phyloP scores from a whole-genome alignment of 345 rosid species.

The Syzygium aromaticum region DNA sequence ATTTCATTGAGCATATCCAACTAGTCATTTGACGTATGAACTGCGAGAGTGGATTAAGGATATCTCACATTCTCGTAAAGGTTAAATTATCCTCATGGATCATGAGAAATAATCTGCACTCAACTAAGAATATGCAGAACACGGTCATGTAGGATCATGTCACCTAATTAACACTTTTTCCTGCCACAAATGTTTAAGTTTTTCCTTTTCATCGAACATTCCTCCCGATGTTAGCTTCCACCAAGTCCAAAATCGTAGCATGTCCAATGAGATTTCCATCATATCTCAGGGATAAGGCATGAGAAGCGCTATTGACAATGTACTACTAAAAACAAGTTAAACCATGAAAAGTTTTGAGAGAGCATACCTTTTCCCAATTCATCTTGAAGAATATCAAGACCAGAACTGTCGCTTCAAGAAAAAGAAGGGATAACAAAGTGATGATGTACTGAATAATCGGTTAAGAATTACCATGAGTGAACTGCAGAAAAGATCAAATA shows the following conservation, averaged over 20 bases:
- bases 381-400: conserved; percentile 34
- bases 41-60: neutral
- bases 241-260: neutral
- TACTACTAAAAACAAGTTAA: neutral
- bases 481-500: neutral
- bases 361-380: conserved; percentile 35
- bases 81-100: neutral
- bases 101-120: neutral
- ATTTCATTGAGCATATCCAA: neutral
- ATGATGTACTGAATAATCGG: conserved; percentile 28
- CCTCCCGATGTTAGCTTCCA: neutral
- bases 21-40: neutral
- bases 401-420: conserved; percentile 24
- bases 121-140: neutral
- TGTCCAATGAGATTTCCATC: neutral
- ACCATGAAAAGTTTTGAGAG: neutral
- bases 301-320: neutral
- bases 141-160: neutral
- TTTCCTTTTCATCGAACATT: neutral
- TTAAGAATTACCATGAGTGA: conserved; percentile 11
- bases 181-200: neutral
- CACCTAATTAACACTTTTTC: neutral
- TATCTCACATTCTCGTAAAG: neutral
- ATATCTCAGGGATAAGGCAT: neutral
- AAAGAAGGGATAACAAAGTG: conserved; percentile 21